A percentile compares a stretch with the other conserved stretches of the same genome.
These are phyloP conservation scores for Exidia glandulosa DNA, from an alignment of 768 basidiomycete genomes.

Conservation along the genomic window DNA sequence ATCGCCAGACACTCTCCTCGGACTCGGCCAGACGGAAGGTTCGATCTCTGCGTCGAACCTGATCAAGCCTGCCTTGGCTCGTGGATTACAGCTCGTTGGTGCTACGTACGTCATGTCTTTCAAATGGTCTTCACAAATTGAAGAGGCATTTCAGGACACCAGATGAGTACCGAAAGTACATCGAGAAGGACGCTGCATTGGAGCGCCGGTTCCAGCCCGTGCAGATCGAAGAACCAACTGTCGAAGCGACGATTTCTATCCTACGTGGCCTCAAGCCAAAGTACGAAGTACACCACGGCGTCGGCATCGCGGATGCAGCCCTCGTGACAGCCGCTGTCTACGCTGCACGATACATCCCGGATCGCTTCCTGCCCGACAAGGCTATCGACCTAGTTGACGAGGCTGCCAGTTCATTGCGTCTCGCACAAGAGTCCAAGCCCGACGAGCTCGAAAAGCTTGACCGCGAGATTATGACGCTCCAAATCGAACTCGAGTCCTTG, in stretches of 20 bases:
- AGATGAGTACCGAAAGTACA: slow-evolving; percentile 85
- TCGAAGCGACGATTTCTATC: slow-evolving; percentile 76
- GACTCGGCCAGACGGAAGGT: slow-evolving; percentile 84
- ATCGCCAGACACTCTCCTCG: slow-evolving; percentile 58
- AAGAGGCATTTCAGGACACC: slow-evolving; percentile 29
- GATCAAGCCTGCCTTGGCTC: slow-evolving; percentile 85
- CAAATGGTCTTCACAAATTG: neutral
- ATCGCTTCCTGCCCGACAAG: slow-evolving; percentile 84
- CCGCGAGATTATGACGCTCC: slow-evolving; percentile 67
- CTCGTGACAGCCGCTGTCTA: slow-evolving; percentile 90
- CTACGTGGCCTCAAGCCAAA: slow-evolving; percentile 73
- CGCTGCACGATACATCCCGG: slow-evolving; percentile 72
- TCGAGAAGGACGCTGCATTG: slow-evolving; percentile 84
- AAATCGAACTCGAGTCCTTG: slow-evolving; percentile 77
- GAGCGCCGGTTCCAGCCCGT: slow-evolving; percentile 89
- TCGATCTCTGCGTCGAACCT: slow-evolving; percentile 88
- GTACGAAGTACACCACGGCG: slow-evolving; percentile 90
- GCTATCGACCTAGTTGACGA: slow-evolving; percentile 91
- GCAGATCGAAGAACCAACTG: slow-evolving; percentile 77
- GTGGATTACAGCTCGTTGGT: slow-evolving; percentile 80
- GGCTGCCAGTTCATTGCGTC: slow-evolving; percentile 73
- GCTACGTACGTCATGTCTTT: slow-evolving; percentile 50
- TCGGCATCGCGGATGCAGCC: slow-evolving; percentile 81
- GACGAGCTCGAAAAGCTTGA: slow-evolving; percentile 75
- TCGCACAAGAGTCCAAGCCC: slow-evolving; percentile 84